phyloP scores from a whole-genome alignment of 306 rosid genomes.

The Lotus japonicus region DNA sequence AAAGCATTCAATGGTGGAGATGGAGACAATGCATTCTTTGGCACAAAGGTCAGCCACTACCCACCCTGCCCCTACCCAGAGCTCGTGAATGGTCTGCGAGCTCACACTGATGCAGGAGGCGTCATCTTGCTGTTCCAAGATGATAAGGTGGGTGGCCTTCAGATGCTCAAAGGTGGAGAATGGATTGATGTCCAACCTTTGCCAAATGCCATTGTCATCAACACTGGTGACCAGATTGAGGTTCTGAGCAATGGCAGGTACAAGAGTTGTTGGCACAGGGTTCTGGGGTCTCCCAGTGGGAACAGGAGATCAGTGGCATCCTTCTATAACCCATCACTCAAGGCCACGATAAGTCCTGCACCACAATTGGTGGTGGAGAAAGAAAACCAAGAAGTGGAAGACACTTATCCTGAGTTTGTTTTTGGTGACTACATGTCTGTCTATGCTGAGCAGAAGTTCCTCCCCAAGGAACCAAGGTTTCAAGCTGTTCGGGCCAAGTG shows the following conservation, averaged over 20 bases:
- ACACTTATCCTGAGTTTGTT: conserved; percentile 72
- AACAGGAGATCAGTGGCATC: conserved; percentile 91
- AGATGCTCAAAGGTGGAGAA: conserved; percentile 81
- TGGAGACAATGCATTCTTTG: conserved; percentile 62
- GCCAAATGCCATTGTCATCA: conserved; percentile 78
- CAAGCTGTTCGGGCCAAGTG: conserved; percentile 56
- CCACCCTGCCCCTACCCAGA: conserved; percentile 87
- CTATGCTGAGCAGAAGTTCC: conserved; percentile 88
- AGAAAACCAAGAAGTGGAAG: conserved; percentile 37
- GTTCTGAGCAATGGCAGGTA: conserved; percentile 85
- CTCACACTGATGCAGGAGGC: conserved; percentile 97
- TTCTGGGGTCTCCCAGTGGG: conserved; percentile 44
- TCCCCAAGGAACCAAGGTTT: conserved; percentile 92
- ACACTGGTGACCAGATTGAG: conserved; percentile 98
- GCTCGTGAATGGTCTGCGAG: conserved; percentile 78
- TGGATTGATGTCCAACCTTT: conserved; percentile 91
- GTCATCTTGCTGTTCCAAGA: conserved; percentile 91
- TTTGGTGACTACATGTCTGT: conserved; percentile 91
- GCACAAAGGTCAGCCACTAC: conserved; percentile 99
- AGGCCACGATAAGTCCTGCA: conserved; percentile 89
- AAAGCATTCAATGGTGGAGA: conserved; percentile 67
- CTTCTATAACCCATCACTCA: conserved; percentile 75
- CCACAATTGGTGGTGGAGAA: conserved; percentile 49
- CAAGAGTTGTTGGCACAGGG: conserved; percentile 94
- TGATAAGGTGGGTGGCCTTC: conserved; percentile 85